Base-by-base conservation (phyloP, 2,329 filamentous ascomycete genomes). In the Colletotrichum sidae region DNA sequence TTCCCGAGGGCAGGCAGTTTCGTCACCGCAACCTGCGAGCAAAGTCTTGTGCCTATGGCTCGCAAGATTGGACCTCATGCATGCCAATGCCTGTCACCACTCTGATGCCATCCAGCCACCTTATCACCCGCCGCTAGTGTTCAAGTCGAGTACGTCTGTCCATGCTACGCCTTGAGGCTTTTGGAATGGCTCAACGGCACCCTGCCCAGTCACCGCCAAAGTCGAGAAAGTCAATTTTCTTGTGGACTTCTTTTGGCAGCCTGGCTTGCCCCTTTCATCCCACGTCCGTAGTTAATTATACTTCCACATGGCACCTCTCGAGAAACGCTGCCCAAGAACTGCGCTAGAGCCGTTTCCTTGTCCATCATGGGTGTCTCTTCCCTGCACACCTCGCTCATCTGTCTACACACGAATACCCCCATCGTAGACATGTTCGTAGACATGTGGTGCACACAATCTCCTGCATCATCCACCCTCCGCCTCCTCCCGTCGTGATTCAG, bases 71-170 rank as follows among this genome's bases (percentile, higher is more conserved):
- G 52, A 54, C 47, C 41, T 25, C 59, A 55, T 66, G 63, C 58
- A 57, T 66, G 63, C 47, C 58, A 53, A 53, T 55, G 57, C 33
- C 46, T 62, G 58, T 47, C 47, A 65, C 58, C 42, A 47, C 52
- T 53, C 53, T 66, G 63, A 63, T 66, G 63, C 58, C 63, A 63
- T 66, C 53, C 52, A 51, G 35, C 51, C 51, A 33, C 61, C 50
- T 45, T 45, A 57, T 66, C 63, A 54, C 47, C 52, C 53, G 41
- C 58, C 63, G 42, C 63, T 57, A 66, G 47, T 35, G 53, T 41
- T 25, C 15, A 38, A 55, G 51, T 41, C 38, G 42, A n/a, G 25
- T 41, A 51, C 9, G 41, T 44, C 46, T 11, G 56, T 47, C 53
- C 59, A 52, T 66, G 63, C 52, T 41, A 53, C 34, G 58, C 53